Evolutionary conservation across 2,329 filamentous ascomycete species (phyloP).

Genomic region (Exophiala lecanii-corni): DNA sequence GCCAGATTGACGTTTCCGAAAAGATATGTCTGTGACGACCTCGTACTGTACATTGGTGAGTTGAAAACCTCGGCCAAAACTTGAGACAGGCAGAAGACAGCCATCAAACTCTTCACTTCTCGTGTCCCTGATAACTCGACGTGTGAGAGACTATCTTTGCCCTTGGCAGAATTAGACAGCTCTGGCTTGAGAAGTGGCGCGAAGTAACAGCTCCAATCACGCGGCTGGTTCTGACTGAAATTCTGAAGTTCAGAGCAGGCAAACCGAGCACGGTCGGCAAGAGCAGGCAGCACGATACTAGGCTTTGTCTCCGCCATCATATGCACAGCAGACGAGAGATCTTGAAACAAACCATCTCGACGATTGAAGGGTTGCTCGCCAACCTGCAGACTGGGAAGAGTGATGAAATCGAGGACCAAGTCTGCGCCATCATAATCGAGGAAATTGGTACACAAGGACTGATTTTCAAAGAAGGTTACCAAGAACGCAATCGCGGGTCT

Average conservation of each 20-base stretch:
- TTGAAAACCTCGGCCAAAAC: slow-evolving; percentile 71
- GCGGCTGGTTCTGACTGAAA: slow-evolving; percentile 49
- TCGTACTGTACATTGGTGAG: slow-evolving; percentile 56
- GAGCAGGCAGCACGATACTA: slow-evolving; percentile 72
- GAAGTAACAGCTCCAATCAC: slow-evolving; percentile 58
- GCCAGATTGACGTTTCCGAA: slow-evolving; percentile 76
- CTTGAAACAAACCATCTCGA: slow-evolving; percentile 57
- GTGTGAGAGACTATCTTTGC: slow-evolving; percentile 29
- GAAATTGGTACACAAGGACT: slow-evolving; percentile 66
- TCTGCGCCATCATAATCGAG: slow-evolving; percentile 70
- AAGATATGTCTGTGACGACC: slow-evolving; percentile 57
- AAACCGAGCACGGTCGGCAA: slow-evolving; percentile 68
- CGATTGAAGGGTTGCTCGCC: slow-evolving; percentile 19
- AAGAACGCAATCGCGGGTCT: slow-evolving; percentile 74
- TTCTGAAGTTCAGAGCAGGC: slow-evolving; percentile 65
- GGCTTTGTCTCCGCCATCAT: slow-evolving; percentile 76
- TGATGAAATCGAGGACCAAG: slow-evolving; percentile 75
- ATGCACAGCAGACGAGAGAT: slow-evolving; percentile 69
- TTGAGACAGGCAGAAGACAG: slow-evolving; percentile 69
- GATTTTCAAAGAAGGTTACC: slow-evolving; percentile 69
- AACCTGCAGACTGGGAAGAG: slow-evolving; percentile 68
- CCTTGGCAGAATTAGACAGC: slow-evolving; percentile 18
- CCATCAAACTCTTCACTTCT: slow-evolving; percentile 72
- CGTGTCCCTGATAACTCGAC: slow-evolving; percentile 61
- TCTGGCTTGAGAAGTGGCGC: slow-evolving; percentile 52